Evolutionary conservation across 1,139 yeast species (phyloP).

Genomic region (Yamadazyma kanchanaburiensis): DNA sequence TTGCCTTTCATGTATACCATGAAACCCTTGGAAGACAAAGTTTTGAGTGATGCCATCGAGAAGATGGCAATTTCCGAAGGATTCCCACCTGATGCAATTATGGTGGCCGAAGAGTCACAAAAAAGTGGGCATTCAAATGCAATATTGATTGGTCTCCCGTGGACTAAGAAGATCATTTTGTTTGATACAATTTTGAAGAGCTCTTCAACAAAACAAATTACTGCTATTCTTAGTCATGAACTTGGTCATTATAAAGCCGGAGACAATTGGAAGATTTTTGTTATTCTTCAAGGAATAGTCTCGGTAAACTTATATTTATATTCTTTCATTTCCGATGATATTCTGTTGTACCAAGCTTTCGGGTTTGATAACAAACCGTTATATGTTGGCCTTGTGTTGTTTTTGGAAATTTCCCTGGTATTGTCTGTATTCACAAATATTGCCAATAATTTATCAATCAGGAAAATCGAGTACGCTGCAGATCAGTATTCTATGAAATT

Average conservation of each 20-base stretch:
- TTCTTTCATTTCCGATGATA: conserved; percentile 1
- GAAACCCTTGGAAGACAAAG: conserved; percentile 84
- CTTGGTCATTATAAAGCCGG: conserved; percentile 76
- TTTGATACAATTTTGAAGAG: conserved; percentile 75
- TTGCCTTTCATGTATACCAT: conserved; percentile 88
- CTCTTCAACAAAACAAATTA: conserved; percentile 62
- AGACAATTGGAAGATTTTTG: conserved; percentile 1
- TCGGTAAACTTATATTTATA: conserved; percentile 2
- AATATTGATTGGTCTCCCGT: conserved; percentile 81
- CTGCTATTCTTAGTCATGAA: conserved; percentile 85
- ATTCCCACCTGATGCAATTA: conserved; percentile 23
- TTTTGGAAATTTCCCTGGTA: conserved; percentile 2
- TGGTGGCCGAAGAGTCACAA: conserved; percentile 80
- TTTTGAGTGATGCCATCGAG: conserved; percentile 74
- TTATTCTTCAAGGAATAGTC: conserved; percentile 1
- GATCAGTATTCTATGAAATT: conserved; percentile 6
- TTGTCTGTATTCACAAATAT: conserved; percentile 3
- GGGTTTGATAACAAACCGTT: conserved; percentile 5
- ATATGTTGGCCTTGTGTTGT: conserved; percentile 4
- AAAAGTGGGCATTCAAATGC: conserved; percentile 89
- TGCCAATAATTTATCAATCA: conserved; percentile 1
- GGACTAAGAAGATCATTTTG: conserved; percentile 82
- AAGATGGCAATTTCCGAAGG: conserved; percentile 56
- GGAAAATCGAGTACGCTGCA: conserved; percentile 9
- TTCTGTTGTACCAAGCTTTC: conserved; percentile 3